These are phyloP conservation scores for Trifolium dubium DNA, from an alignment of 306 rosid genomes.

Conservation along the genomic window DNA sequence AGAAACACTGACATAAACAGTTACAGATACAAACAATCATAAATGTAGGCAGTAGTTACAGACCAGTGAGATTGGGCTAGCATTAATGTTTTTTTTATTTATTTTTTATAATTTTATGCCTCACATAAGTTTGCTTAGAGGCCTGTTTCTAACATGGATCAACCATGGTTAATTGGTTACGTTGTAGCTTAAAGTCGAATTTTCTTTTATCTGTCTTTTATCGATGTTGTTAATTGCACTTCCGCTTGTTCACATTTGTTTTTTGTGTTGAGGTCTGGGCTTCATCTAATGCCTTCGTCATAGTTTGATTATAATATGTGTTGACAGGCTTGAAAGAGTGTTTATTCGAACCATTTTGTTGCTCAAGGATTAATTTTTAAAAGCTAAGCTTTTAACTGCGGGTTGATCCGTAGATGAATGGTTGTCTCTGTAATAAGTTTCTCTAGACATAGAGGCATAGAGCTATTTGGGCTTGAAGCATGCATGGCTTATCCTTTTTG, in stretches of 20 bases:
- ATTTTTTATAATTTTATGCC: not conserved
- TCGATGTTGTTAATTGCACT: conserved; percentile 4
- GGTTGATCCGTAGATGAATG: not conserved
- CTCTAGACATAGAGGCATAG: not conserved
- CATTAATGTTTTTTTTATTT: not conserved
- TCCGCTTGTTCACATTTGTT: not conserved
- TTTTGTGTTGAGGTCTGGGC: not conserved
- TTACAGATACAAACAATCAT: not conserved
- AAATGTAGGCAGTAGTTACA: not conserved
- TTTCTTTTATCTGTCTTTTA: not conserved
- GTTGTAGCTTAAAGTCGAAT: not conserved
- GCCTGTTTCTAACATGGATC: conserved; percentile 2
- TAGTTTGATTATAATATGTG: not conserved
- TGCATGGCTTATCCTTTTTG: conserved; percentile 1
- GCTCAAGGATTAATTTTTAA: not conserved
- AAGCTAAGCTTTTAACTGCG: not conserved
- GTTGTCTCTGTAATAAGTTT: not conserved
- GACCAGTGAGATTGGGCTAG: not conserved
- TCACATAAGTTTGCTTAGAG: not conserved
- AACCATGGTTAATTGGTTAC: not conserved
- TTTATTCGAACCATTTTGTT: not conserved
- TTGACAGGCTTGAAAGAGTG: not conserved
- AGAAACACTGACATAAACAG: not conserved
- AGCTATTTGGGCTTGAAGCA: not conserved
- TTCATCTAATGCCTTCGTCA: not conserved